Base-by-base conservation (phyloP, 179 eudicot species). In the Pouteria campechiana region DNA sequence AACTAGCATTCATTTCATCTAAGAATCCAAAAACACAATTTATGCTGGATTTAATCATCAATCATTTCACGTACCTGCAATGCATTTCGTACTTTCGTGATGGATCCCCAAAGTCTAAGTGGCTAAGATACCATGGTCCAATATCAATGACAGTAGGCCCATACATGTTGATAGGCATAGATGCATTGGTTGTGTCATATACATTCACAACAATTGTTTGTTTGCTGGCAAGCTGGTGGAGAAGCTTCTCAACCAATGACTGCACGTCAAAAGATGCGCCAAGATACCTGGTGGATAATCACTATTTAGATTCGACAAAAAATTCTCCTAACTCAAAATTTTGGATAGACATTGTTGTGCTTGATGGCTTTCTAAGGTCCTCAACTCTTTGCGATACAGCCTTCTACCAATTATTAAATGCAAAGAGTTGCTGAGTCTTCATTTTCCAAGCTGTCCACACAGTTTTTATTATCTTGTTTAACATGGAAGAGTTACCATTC, bases 241-340 rank as follows among this genome's bases (percentile, higher is more conserved):
- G 88, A 57, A 88, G 88, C 67, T 84, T 88, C 54, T 84, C 94
- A 52, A 88, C 94, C 10, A 80, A 56, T 39, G 97, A 88, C 12
- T 82, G 85, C 45, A 88, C 84, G 62, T 88, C 97, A 61, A 77
- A 88, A 37, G 94, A 73, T 47, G 92, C 97, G 41, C 97, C 97
- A 8, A 88, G 75, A 60, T 88, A 88, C 73, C 85, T 78, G 25
- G 48, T 2, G 22, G 29, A 27, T 7, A 4, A 24, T 44, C 50
- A 44, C 5, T 13, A 21, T 17, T 22, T 8, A 18, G 19, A 38
- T 38, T 14, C 17, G 22, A 12, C 3, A 25, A 10, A 7, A 21
- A 39, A 30, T 29, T 19, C 7, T 28, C 11, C 15, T 28, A 22
- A 28, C 15, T 27, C 3, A 16, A 1, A n/a, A 20, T 27, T 33